These are phyloP conservation scores for Durotheca rogersii DNA, from an alignment of 495 filamentous ascomycete species.

Conservation along the genomic window DNA sequence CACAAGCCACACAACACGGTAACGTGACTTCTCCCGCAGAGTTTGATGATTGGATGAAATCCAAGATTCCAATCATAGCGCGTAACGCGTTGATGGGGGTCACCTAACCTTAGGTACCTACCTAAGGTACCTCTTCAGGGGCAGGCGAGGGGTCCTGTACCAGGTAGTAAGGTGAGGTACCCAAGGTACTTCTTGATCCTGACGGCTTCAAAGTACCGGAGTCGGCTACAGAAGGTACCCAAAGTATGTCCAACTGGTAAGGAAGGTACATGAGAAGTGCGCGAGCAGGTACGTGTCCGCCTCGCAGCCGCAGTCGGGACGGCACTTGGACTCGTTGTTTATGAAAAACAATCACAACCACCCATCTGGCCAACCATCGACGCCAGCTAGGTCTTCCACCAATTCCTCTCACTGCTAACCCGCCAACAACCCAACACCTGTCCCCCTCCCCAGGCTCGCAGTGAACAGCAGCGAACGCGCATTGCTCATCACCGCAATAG, in stretches of 20 bases:
- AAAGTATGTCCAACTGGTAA: not conserved
- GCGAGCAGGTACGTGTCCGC: not conserved
- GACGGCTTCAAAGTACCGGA: too few species aligned
- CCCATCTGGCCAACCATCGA: not conserved
- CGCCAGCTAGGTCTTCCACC: not conserved
- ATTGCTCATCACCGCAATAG: not conserved
- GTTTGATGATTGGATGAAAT: too few species aligned
- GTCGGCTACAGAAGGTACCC: too few species aligned
- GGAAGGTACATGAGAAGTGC: not conserved
- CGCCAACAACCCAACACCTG: not conserved
- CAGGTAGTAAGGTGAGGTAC: too few species aligned
- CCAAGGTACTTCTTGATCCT: too few species aligned
- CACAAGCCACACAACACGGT: not conserved
- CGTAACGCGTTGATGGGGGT: too few species aligned
- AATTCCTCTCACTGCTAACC: slow-evolving; percentile 2
- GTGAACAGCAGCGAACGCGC: not conserved
- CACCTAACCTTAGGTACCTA: too few species aligned
- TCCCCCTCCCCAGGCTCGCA: too few species aligned
- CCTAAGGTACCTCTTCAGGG: too few species aligned
- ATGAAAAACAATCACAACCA: slow-evolving; percentile 29
- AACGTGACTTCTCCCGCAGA: too few species aligned
- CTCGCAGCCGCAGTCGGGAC: not conserved
- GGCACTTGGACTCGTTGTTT: slow-evolving; percentile 35
- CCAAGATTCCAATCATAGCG: too few species aligned
- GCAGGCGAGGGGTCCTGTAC: too few species aligned